Conservation (phyloP, 208 protist genomes). For the Acanthamoeba healyi region DNA sequence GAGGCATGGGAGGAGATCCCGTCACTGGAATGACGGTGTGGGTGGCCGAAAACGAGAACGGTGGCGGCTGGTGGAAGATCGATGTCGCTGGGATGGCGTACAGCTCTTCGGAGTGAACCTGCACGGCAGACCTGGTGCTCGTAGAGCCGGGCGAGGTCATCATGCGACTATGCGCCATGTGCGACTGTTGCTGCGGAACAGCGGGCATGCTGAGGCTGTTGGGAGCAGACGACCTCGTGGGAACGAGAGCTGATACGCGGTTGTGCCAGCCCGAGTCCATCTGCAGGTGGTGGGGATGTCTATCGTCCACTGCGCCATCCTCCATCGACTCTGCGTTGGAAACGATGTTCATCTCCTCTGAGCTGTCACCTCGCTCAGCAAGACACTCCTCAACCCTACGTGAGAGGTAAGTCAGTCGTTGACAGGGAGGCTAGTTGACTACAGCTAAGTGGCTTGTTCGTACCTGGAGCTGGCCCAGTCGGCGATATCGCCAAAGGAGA, state of each 20-base stretch:
- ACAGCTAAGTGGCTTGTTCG: not conserved
- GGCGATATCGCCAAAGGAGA: not conserved
- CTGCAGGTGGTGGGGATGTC: not conserved
- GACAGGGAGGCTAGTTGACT: not conserved
- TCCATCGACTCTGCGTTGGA: not conserved
- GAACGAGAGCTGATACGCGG: not conserved
- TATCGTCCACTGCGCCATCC: not conserved
- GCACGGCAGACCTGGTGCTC: no score
- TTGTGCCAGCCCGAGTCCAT: not conserved
- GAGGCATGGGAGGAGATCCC: not conserved
- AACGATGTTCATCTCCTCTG: constrained; percentile 2
- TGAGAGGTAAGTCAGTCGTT: not conserved
- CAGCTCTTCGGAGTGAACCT: not conserved
- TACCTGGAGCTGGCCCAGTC: not conserved
- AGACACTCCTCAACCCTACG: not conserved
- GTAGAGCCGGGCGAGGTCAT: no score
- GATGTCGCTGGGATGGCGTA: not conserved
- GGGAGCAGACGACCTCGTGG: not conserved
- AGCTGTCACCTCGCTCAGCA: constrained; percentile 19
- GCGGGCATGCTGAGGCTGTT: not conserved
- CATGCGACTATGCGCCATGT: no score
- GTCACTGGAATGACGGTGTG: not conserved
- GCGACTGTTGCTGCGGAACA: no score
- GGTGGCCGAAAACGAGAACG: not conserved
- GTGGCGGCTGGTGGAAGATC: not conserved